Conservation (phyloP, 352 stramenopile species). For the Aphanomyces euteiches region DNA sequence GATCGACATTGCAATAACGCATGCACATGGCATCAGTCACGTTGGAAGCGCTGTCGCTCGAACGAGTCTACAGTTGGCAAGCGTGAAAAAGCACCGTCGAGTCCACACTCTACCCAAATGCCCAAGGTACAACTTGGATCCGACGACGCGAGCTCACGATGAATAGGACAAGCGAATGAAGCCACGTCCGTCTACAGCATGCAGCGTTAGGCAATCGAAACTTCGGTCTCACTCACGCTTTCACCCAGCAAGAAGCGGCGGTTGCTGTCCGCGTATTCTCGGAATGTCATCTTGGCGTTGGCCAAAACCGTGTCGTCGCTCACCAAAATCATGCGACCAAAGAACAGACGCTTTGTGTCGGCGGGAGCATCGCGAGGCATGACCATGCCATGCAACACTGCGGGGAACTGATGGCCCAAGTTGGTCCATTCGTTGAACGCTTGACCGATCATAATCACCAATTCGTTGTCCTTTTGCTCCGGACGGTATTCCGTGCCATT, state of each 20-base stretch:
- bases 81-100: no score
- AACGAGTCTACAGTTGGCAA: no score
- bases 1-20: slow-evolving; percentile 2
- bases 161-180: slow-evolving; percentile 34
- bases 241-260: no score
- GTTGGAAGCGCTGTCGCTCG: neutral
- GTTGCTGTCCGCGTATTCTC: slow-evolving; percentile 38
- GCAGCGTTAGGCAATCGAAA: slow-evolving; percentile 46
- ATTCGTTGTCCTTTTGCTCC: slow-evolving; percentile 56
- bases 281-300: slow-evolving; percentile 54
- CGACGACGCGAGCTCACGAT: neutral
- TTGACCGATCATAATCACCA: slow-evolving; percentile 39
- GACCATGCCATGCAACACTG: slow-evolving; percentile 20
- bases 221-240: no score
- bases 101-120: neutral
- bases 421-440: neutral
- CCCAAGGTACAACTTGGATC: slow-evolving; percentile 17
- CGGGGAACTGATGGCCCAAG: neutral
- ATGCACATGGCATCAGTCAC: slow-evolving; percentile 14
- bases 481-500: slow-evolving; percentile 54
- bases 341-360: neutral
- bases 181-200: slow-evolving; percentile 43
- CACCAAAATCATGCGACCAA: slow-evolving; percentile 48
- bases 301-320: slow-evolving; percentile 44
- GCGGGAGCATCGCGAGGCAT: slow-evolving; percentile 17